Evolutionary conservation across 2,329 filamentous ascomycete species (phyloP).

Genomic region (Neocucurbitaria cava): DNA sequence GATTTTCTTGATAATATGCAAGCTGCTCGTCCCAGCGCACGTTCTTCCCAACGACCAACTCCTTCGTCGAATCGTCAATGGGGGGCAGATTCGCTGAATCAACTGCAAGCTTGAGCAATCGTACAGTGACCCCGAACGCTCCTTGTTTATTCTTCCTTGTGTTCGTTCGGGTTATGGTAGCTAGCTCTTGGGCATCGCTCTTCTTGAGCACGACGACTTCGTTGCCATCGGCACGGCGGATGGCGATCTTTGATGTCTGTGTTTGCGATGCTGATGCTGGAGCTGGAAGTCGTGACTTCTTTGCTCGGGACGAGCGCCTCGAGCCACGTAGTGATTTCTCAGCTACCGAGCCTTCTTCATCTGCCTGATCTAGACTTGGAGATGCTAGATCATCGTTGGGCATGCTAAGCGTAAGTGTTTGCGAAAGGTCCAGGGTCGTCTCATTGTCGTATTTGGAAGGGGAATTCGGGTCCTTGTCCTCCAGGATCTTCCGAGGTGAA

Average conservation of each 20-base stretch:
- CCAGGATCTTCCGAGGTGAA: constrained; percentile 53
- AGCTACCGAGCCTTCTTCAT: constrained; percentile 20
- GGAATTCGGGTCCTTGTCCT: constrained; percentile 57
- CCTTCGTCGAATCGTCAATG: constrained; percentile 17
- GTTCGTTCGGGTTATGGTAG: constrained; percentile 54
- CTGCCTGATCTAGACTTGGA: constrained; percentile 17
- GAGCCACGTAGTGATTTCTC: constrained; percentile 26
- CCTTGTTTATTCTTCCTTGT: constrained; percentile 60
- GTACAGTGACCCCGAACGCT: constrained; percentile 51
- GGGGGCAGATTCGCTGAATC: constrained; percentile 32
- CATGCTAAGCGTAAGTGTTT: constrained; percentile 33
- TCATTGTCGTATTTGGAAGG: constrained; percentile 49
- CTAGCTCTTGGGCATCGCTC: constrained; percentile 57
- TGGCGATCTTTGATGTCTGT: constrained; percentile 51
- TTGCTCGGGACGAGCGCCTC: constrained; percentile 43
- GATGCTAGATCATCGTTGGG: constrained; percentile 24
- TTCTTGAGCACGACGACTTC: constrained; percentile 56
- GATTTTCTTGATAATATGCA: constrained; percentile 53
- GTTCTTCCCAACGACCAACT: constrained; percentile 35
- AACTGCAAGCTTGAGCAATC: constrained; percentile 51
- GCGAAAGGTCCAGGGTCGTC: constrained; percentile 39
- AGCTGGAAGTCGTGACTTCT: constrained; percentile 45
- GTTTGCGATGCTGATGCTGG: constrained; percentile 25
- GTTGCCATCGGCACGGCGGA: constrained; percentile 51
- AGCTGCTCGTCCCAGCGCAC: constrained; percentile 58